phyloP scores from a whole-genome alignment of 129 eudicot species.

The Arctium minus region DNA sequence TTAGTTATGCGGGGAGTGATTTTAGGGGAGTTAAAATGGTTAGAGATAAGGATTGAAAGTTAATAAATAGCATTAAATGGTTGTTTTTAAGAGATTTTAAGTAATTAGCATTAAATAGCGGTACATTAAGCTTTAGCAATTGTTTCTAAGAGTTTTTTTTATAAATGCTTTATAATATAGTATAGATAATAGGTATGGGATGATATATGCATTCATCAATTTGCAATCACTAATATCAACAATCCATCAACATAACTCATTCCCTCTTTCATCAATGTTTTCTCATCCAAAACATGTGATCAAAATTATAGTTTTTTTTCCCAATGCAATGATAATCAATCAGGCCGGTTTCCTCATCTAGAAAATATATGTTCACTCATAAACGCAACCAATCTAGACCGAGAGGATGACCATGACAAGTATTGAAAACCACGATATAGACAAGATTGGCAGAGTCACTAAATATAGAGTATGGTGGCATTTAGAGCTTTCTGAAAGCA shows the following conservation, averaged over 20 bases:
- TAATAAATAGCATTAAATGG: too few relatives aligned
- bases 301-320: neutral
- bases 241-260: neutral
- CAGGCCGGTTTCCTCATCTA: neutral
- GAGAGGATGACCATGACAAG: neutral
- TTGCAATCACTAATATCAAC: neutral
- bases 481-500: neutral
- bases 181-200: neutral
- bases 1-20: too few relatives aligned
- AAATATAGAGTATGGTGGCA: neutral
- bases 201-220: neutral
- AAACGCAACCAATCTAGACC: neutral
- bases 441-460: neutral
- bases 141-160: too few relatives aligned
- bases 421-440: neutral
- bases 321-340: neutral
- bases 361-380: neutral
- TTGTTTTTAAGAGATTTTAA: too few relatives aligned
- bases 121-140: too few relatives aligned
- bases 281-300: neutral
- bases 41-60: too few relatives aligned
- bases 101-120: too few relatives aligned
- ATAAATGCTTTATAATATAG: too few relatives aligned
- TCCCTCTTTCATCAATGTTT: neutral
- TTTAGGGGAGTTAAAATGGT: too few relatives aligned